Evolutionary conservation across 2,329 filamentous ascomycete genomes (phyloP).

Genomic region (Bipolaris oryzae): DNA sequence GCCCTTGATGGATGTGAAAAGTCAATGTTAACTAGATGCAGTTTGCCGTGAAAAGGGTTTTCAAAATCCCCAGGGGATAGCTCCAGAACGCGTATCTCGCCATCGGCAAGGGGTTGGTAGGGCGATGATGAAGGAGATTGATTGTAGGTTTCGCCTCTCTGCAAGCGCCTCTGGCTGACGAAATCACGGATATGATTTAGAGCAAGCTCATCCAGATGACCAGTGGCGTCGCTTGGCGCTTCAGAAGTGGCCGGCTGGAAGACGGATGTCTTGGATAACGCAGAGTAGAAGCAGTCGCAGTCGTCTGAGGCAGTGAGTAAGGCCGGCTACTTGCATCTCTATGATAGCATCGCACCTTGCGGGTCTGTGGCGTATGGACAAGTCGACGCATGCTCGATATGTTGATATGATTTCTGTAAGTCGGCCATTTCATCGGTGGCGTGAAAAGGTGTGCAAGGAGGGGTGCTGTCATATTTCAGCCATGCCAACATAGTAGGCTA

Average conservation of each 20-base stretch:
- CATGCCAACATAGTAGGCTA: conserved; percentile 1
- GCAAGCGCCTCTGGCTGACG: not conserved
- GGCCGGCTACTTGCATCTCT: not conserved
- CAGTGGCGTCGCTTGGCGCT: conserved; percentile 6
- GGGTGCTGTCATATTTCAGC: conserved; percentile 7
- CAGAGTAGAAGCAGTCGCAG: conserved; percentile 22
- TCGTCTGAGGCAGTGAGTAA: conserved; percentile 4
- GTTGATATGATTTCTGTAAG: conserved; percentile 7
- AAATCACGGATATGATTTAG: conserved; percentile 14
- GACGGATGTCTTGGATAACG: conserved; percentile 14
- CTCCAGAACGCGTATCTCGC: conserved; percentile 33
- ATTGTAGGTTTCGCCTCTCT: not conserved
- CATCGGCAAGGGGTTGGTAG: conserved; percentile 13
- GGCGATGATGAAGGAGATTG: not conserved
- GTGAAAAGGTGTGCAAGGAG: not conserved
- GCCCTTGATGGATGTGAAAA: conserved; percentile 24
- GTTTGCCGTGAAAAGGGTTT: conserved; percentile 11
- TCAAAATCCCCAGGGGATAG: conserved; percentile 19
- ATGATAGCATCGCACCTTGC: conserved; percentile 11
- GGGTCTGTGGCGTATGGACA: conserved; percentile 13
- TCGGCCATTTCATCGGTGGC: conserved; percentile 8
- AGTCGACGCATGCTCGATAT: conserved; percentile 17
- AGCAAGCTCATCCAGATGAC: conserved; percentile 14
- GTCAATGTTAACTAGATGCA: conserved; percentile 29
- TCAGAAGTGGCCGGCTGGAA: conserved; percentile 15